Evolutionary conservation across 371 early-diverging fungal genomes (phyloP), one percentile per base, ranked within the genome.

Genomic region (Lichtheimia ramosa): DNA sequence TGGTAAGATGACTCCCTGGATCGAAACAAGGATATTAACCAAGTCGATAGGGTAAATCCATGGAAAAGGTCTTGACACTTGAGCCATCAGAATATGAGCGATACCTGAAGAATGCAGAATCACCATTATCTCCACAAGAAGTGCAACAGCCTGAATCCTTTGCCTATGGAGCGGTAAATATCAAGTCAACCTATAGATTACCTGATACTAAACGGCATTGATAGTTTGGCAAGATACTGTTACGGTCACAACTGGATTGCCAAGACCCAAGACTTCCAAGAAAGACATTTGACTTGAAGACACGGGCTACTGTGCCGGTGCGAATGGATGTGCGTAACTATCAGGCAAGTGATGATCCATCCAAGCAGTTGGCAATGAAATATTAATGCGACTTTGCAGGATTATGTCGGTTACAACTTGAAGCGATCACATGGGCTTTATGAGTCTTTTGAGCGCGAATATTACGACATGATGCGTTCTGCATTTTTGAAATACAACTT

Each of bases 201-300:
- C 25, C 28, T 27, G 10, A 40, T 0, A 14, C 20, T 27, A 5
- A 10, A 23, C 39, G 20, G 15, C 15, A 4, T 34, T 61, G 3
- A 5, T 63, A 80, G 74, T 64, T 76, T 53, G 83, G 72, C 28
- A 68, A 86, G 14, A 87, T 98, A 59, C 61, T 96, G 34, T 74
- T 98, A 48, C 85, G 98, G 52, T 90, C 96, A 13, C 97, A 98
- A 71, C 70, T 96, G 41, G 98, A 98, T 75, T 96, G 96, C 63
- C 71, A 83, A 46, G 87, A 96, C 68, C 74, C 83, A 10, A 62
- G 86, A 7, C 71, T 97, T 25, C 92, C 92, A 5, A 81, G 86
- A 24, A 76, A 82, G 46, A 89, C 91, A 1, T 97, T 96, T 83
- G 98, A 98, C 77, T 71, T 98, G 12, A 98, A 98, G 65, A 95